Evolutionary conservation across 768 basidiomycete genomes (phyloP).

Genomic region (Collybia mongolica): DNA sequence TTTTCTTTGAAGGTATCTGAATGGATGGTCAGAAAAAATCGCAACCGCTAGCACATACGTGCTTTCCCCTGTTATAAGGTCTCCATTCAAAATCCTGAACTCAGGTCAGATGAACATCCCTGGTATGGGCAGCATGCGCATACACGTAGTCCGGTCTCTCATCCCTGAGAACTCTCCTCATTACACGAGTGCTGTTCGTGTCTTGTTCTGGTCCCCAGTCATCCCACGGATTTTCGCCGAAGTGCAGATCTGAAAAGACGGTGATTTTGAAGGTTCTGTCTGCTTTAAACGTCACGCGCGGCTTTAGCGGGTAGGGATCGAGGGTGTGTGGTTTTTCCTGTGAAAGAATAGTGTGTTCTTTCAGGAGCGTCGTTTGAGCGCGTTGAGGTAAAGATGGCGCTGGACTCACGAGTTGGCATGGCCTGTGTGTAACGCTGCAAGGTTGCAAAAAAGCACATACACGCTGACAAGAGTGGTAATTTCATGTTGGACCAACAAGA

Average conservation of each 20-base stretch:
- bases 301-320: constrained; percentile 38
- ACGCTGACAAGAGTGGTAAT: no score
- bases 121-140: constrained; percentile 16
- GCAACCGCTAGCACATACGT: constrained; percentile 9
- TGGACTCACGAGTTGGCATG: no score
- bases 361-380: no score
- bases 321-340: constrained; percentile 4
- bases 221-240: constrained; percentile 74
- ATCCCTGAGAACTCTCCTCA: constrained; percentile 50
- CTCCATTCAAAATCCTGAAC: constrained; percentile 66
- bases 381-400: no score
- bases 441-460: no score
- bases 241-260: constrained; percentile 75
- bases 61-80: constrained; percentile 75
- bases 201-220: constrained; percentile 69
- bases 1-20: constrained; percentile 68
- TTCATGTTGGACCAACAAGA: no score
- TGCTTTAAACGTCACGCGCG: constrained; percentile 49
- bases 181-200: constrained; percentile 55
- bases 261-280: constrained; percentile 72
- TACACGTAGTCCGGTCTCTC: constrained; percentile 74
- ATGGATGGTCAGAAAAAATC: background rate
- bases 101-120: constrained; percentile 1
- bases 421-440: no score
- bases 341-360: constrained; percentile 5